Conservation (phyloP, 306 rosid species). For the Begonia loranthoides region DNA sequence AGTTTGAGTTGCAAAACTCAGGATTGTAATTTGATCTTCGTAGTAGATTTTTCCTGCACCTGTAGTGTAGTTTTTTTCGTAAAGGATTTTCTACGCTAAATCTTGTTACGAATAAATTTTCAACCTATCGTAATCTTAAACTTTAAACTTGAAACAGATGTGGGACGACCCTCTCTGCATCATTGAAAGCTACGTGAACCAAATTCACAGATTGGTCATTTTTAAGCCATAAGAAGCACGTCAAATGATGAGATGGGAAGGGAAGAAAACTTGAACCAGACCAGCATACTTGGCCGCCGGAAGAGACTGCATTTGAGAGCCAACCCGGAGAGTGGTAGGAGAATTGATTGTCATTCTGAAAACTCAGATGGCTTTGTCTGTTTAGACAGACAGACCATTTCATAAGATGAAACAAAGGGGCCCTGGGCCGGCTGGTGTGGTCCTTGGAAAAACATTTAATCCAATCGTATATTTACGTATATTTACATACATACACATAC, state of each 20-base stretch:
- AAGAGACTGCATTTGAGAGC: background rate
- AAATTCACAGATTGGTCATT: background rate
- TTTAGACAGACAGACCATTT: slow-evolving; percentile 6
- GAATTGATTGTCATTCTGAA: background rate
- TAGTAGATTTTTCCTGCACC: too few relatives aligned
- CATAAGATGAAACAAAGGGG: slow-evolving; percentile 14
- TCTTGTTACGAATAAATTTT: too few relatives aligned
- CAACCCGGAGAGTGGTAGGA: background rate
- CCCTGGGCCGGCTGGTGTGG: slow-evolving; percentile 17
- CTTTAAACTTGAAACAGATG: background rate
- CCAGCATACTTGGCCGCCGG: background rate
- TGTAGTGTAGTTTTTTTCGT: too few relatives aligned
- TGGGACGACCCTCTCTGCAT: background rate
- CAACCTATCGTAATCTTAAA: background rate
- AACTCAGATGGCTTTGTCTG: background rate
- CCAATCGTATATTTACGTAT: background rate
- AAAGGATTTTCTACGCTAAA: too few relatives aligned
- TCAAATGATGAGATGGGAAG: background rate
- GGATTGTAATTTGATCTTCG: too few relatives aligned
- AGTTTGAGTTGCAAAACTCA: too few relatives aligned
- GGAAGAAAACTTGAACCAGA: background rate
- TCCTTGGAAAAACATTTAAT: background rate
- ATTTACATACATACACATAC: slow-evolving; percentile 1
- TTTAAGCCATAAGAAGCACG: background rate
- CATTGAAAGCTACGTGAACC: background rate